Base-by-base conservation (phyloP, 495 filamentous ascomycete genomes). In the Penicillium pulvis region DNA sequence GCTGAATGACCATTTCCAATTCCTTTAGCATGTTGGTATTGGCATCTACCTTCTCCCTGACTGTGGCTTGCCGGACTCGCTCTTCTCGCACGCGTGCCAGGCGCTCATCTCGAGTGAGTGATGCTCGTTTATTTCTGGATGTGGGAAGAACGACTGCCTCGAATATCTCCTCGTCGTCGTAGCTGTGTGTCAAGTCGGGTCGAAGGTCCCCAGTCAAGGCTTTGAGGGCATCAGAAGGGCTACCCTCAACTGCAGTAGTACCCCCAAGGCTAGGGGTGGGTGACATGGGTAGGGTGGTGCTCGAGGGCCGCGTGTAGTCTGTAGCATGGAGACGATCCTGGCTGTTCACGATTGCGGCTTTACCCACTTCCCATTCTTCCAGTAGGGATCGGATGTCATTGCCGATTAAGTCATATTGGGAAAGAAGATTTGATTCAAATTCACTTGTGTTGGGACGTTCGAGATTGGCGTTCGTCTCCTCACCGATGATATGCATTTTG, bases 391-490 rank as follows among this genome's bases (percentile, higher is more conserved):
- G 86, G 35, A 98, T 83, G 69, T 98, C 94, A 45, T 84, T 79
- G 7, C 94, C 94, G 60, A 98, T 93, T 17, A 92, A 92, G 26
- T 98, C 94, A 70, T 98, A 98, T 67, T 97, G 94, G 28, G 86
- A 73, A 74, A 95, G 86, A 26, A 98, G 83, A 53, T 82, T 86
- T 3, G 84, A 77, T 10, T 90, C 90, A 35, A 95, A 81, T 20
- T 78, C 75, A 19, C 83, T 82, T 4, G 89, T 75, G 61, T 94
- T 85, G 7, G 89, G 81, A 61, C 86, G 85, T 63, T 92, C 87
- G 19, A 96, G 75, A 51, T 84, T 83, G 60, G 83, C 84, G 62
- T 90, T 88, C 6, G 91, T 92, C 71, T 97, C 92, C 73, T 98
- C 94, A 35, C 92, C 87, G 45, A 97, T 75, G 16, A 98, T 80